A percentile compares a stretch with the other conserved stretches of the same genome.
Evolutionary conservation across 768 basidiomycete genomes (phyloP).

Genomic region (Russula dissimulans): DNA sequence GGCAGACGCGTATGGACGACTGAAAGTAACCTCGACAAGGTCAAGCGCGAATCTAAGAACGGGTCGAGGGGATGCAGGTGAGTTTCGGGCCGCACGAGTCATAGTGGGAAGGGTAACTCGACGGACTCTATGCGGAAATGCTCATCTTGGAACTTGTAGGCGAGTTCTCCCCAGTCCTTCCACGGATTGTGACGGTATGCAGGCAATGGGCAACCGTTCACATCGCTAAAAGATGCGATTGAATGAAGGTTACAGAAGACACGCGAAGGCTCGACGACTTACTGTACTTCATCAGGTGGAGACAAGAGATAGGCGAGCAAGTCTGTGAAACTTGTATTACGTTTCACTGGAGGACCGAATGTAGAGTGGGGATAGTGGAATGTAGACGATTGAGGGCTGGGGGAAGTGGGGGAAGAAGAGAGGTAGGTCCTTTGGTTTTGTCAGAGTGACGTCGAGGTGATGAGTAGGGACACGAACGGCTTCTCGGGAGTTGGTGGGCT

Average conservation of each 20-base stretch:
- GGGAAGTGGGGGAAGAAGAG: slow-evolving; percentile 24
- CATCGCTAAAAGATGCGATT: slow-evolving; percentile 1
- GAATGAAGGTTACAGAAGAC: background rate
- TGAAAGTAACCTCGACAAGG: slow-evolving; percentile 95
- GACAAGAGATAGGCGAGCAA: slow-evolving; percentile 67
- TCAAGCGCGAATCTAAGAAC: slow-evolving; percentile 74
- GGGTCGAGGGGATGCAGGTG: slow-evolving; percentile 12
- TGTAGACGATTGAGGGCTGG: slow-evolving; percentile 26
- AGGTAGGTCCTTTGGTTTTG: background rate
- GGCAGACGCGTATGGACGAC: slow-evolving; percentile 85
- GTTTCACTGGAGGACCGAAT: slow-evolving; percentile 37
- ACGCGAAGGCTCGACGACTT: slow-evolving; percentile 13
- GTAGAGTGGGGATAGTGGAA: slow-evolving; percentile 22
- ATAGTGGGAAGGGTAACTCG: background rate
- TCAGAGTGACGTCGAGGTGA: background rate
- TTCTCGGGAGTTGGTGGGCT: slow-evolving; percentile 11
- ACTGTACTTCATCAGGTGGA: slow-evolving; percentile 50
- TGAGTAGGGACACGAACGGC: slow-evolving; percentile 6
- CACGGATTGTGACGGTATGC: slow-evolving; percentile 32
- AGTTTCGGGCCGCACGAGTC: slow-evolving; percentile 11
- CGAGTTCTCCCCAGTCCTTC: slow-evolving; percentile 67
- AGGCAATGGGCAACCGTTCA: slow-evolving; percentile 3
- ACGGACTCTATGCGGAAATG: slow-evolving; percentile 78
- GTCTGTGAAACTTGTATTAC: slow-evolving; percentile 52
- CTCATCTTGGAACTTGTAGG: slow-evolving; percentile 61